Evolutionary conservation across 768 basidiomycete species (phyloP).

Genomic region (Leccinum subgranulosum): DNA sequence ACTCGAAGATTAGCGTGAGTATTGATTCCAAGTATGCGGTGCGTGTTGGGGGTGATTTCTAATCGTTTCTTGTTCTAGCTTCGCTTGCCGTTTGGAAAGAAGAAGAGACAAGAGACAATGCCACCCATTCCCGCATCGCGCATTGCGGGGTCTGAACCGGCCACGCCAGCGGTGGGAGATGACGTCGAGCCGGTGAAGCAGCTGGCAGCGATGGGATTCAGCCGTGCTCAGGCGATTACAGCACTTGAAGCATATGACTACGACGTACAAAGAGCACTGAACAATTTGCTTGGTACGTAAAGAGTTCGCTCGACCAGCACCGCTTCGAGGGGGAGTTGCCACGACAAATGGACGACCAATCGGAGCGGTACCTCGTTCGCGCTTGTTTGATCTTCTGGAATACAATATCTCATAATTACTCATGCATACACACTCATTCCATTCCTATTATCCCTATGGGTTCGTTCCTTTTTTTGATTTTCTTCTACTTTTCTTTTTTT

Average conservation of each 20-base stretch:
- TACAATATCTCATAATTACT: conserved; percentile 16
- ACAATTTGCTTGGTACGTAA: conserved; percentile 56
- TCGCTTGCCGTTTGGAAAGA: conserved; percentile 75
- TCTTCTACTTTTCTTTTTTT: neutral
- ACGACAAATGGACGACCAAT: neutral
- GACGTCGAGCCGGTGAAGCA: conserved; percentile 77
- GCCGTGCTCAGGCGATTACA: conserved; percentile 71
- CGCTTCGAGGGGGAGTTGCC: neutral
- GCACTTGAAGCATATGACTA: conserved; percentile 86
- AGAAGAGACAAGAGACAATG: conserved; percentile 60
- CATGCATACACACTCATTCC: conserved; percentile 28
- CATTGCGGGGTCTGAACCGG: conserved; percentile 42
- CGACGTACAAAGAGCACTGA: conserved; percentile 74
- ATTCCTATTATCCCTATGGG: conserved; percentile 9
- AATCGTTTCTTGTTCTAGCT: conserved; percentile 38
- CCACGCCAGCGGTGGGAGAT: conserved; percentile 58
- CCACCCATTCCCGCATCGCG: conserved; percentile 40
- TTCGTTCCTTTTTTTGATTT: neutral
- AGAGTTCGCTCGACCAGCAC: neutral
- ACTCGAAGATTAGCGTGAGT: conserved; percentile 78
- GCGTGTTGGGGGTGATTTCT: conserved; percentile 4
- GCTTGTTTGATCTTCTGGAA: conserved; percentile 20
- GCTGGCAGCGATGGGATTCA: conserved; percentile 89
- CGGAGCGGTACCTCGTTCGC: neutral
- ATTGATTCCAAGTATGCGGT: neutral